Conservation (phyloP, 352 stramenopile species). For the Globisporangium canariense region DNA sequence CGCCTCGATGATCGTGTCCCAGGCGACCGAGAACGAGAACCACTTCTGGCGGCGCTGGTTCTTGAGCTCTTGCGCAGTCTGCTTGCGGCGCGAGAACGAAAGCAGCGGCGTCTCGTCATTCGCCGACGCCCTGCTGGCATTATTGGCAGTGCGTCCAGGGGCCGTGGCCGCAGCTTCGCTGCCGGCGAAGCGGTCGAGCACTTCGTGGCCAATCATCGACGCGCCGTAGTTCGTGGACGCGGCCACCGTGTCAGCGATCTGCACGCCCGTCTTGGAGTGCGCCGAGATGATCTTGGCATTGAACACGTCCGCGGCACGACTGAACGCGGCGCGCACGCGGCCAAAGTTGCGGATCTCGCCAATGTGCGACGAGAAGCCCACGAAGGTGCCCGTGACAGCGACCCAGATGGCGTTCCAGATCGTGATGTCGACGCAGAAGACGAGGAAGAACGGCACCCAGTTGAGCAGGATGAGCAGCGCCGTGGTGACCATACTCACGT, state of each 20-base stretch:
- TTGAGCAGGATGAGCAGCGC: constrained; percentile 91
- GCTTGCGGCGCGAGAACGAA: constrained; percentile 84
- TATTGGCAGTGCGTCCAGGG: constrained; percentile 1
- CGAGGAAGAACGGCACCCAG: constrained; percentile 97
- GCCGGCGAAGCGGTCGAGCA: constrained; percentile 51
- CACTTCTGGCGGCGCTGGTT: constrained; percentile 96
- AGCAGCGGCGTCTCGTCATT: constrained; percentile 73
- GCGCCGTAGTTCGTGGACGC: constrained; percentile 44
- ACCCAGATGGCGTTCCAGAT: constrained; percentile 99
- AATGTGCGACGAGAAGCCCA: constrained; percentile 96
- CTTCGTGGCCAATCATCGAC: constrained; percentile 41
- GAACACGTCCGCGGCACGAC: constrained; percentile 82
- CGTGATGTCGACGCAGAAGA: constrained; percentile 98
- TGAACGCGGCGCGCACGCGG: constrained; percentile 84
- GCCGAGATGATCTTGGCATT: constrained; percentile 81
- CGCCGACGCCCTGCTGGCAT: not conserved
- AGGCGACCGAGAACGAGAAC: constrained; percentile 97
- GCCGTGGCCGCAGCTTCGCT: constrained; percentile 24
- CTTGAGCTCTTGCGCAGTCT: constrained; percentile 74
- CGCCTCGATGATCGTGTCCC: constrained; percentile 96
- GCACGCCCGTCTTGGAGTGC: constrained; percentile 69
- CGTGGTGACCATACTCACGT: constrained; percentile 82
- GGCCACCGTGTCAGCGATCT: constrained; percentile 35
- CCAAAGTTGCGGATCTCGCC: constrained; percentile 95
- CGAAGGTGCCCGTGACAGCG: constrained; percentile 94